Conservation (phyloP, 2,329 filamentous ascomycete species). For the Penicillium vulpinum region DNA sequence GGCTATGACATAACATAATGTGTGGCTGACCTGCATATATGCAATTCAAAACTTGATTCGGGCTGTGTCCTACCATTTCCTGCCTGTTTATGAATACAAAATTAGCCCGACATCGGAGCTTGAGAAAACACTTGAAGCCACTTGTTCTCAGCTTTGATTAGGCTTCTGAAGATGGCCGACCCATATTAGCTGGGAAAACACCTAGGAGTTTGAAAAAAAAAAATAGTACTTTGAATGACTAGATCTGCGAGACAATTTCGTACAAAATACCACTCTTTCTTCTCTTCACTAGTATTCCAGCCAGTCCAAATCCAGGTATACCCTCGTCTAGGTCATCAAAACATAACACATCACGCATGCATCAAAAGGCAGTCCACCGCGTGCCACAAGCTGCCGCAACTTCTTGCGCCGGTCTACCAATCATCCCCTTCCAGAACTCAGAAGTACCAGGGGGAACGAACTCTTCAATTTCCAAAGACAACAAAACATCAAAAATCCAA, state of each 20-base stretch:
- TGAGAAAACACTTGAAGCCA: background rate
- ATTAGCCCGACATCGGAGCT: background rate
- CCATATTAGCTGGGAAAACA: background rate
- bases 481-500: conserved; percentile 27
- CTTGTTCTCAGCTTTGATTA: no score
- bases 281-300: background rate
- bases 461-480: conserved; percentile 29
- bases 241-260: background rate
- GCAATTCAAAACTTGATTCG: background rate
- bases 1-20: background rate
- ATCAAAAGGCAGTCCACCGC: conserved; percentile 12
- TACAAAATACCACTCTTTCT: background rate
- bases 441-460: conserved; percentile 25
- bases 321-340: background rate
- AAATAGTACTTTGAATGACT: background rate
- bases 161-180: background rate
- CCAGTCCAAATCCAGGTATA: no score
- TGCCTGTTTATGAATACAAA: background rate
- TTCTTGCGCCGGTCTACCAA: conserved; percentile 20
- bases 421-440: conserved; percentile 26
- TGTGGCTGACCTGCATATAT: background rate
- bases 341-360: background rate
- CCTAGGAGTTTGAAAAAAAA: no score
- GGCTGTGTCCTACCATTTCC: background rate
- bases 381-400: conserved; percentile 12